Evolutionary conservation across 208 protist genomes (phyloP), one percentile per base, ranked within the genome.

Genomic region (Angomonas ambiguus): DNA sequence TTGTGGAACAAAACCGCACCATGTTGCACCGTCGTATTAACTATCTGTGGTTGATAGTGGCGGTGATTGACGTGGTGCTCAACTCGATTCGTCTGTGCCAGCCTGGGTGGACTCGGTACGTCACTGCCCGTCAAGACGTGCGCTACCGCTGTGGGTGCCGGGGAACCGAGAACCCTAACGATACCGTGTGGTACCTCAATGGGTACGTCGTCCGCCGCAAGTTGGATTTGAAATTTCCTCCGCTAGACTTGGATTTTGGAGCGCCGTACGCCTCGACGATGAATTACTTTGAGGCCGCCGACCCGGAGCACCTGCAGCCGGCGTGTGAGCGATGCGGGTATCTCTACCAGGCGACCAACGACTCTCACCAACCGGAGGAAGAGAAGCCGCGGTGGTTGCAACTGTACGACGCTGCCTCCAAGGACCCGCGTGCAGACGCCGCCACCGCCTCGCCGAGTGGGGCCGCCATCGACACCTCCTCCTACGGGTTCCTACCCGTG

Each of bases 191-290:
- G 69, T 75, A 77, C 65, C 78, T 61, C 6, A 72, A 81, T 62
- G 80, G 78, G 24, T 77, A 87, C 55, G 68, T 92, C 35, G 77
- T 77, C 5, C 76, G 82, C 10, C 82, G 76, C 35, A 87, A 91
- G 59, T 75, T 63, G 6, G 72, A 92, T 57, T 63, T 95, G 22
- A 67, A 82, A 32, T 95, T 95, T 51, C 83, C 88, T 6, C 51
- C 67, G 38, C 74, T 95, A 25, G 79, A 92, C 65, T 66, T 95
- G 24, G 88, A 95, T 78, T 95, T 87, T 77, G 88, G 88, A 18
- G 83, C 84, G 3, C 86, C 86, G 20, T 71, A 82, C 28, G 75
- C 80, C 27, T 93, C 88, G n/a, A 76, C 61, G 11, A 67, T 83
- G 13, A 67, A 69, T 1, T 95, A 85, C 71, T 74, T 95, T 74